Evolutionary conservation across 2,329 filamentous ascomycete genomes (phyloP), one percentile per base, ranked within the genome.

Genomic region (Cordyceps javanica): DNA sequence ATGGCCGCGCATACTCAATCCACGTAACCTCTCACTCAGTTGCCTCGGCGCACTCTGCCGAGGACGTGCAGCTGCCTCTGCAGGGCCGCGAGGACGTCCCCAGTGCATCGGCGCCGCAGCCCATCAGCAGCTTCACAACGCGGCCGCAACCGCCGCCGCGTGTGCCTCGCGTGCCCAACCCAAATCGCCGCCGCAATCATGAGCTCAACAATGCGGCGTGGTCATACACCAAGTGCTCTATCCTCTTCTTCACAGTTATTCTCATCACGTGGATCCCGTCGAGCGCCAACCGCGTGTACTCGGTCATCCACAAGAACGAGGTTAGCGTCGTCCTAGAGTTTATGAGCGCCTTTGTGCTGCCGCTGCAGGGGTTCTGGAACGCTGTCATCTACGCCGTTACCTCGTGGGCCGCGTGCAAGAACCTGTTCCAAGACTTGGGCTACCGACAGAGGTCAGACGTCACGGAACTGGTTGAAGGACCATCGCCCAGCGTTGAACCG

Each of bases 361-460:
- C 90, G 0, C 78, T 91, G 0, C 90, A 95, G 68, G 90, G 90
- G 0, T 89, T 92, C 65, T 94, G 90, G 89, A 95, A 95, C 68
- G 82, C 86, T 19, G 70, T 89, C 59, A 90, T 95, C 63, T 95
- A 94, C 70, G 72, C 84, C 16, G 78, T 82, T 11, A 90, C 88
- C 1, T 90, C 87, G 6, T 82, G 84, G 77, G 72, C 80, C 51
- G 86, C 86, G 0, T 86, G 84, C 66, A 79, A 79, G 67, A 71
- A 72, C 32, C 69, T 83, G 19, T 11, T 69, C 55, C 64, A 65
- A 10, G 75, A 78, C 48, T 58, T 77, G n/a, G 60, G 63, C 48
- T 58, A 62, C 53, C 64, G 64, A 13, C 67, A 62, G 38, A 62
- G 66, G 23, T 64, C 67, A 26, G 62, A 65, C 36, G 69, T 73